Conservation (phyloP, 192 early-diverging fungal genomes). For the Fimicolochytrium jonesii region DNA sequence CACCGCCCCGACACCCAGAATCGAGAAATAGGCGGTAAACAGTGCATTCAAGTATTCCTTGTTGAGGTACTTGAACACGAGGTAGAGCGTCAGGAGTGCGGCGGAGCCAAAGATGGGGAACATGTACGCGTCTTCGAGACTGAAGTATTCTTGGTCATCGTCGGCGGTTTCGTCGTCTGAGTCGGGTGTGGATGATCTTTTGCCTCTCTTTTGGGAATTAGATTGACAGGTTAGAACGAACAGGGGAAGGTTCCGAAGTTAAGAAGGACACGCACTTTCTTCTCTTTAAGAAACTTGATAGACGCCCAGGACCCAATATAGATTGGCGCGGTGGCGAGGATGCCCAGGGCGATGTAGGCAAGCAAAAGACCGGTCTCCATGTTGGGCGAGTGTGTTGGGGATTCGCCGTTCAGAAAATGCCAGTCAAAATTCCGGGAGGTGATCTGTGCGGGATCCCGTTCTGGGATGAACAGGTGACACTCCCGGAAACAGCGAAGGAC, state of each 20-base stretch:
- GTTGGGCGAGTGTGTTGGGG: too few relatives aligned
- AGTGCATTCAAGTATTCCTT: constrained; percentile 79
- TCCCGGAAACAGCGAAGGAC: too few relatives aligned
- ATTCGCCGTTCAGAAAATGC: too few relatives aligned
- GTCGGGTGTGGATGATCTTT: constrained; percentile 38
- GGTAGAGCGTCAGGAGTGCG: constrained; percentile 75
- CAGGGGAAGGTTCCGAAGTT: too few relatives aligned
- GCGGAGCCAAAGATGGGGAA: constrained; percentile 88
- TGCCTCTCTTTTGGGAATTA: constrained; percentile 14
- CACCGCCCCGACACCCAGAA: constrained; percentile 74
- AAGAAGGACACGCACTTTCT: too few relatives aligned
- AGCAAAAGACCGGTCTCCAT: constrained; percentile 53
- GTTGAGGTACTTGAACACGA: constrained; percentile 82
- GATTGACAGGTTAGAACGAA: too few relatives aligned
- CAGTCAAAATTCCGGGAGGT: too few relatives aligned
- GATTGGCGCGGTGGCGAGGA: constrained; percentile 86
- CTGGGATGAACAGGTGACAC: too few relatives aligned
- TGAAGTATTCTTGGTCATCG: constrained; percentile 68
- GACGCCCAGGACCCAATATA: constrained; percentile 76
- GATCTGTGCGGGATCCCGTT: too few relatives aligned
- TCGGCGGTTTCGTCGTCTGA: constrained; percentile 33
- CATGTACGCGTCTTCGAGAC: constrained; percentile 84
- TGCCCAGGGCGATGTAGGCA: constrained; percentile 80
- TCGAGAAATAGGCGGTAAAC: constrained; percentile 77
- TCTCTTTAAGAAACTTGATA: constrained; percentile 30